Evolutionary conservation across 495 filamentous ascomycete genomes (phyloP), one percentile per base, ranked within the genome.

Genomic region (Trichocladium uniseriatum): DNA sequence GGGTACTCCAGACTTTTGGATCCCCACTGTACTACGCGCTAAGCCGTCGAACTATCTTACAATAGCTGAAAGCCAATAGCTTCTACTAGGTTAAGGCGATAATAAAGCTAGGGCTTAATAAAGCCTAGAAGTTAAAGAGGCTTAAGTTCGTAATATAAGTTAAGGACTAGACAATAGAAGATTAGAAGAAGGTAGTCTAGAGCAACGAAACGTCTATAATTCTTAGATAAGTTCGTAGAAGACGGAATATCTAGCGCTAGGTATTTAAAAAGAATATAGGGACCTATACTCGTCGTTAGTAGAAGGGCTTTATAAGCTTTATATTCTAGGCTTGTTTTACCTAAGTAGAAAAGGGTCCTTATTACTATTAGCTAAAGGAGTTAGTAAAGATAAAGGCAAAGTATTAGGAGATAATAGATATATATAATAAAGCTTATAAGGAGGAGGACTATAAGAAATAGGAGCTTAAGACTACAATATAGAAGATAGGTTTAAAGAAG

Each of bases 321-420:
- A 49, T 49, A 31, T 49, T 43, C 47, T 49, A 22, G 38, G 47
- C 7, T 36, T 49, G 29, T 36, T 49, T 35, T 43, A 49, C 38
- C 7, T 49, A 28, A 16, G 38, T 11, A 6, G 16, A 36, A 20
- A 15, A 4, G 5, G 47, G 47, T 28, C 47, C 47, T 43, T 49
- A 18, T 22, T 41, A 49, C 13, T 42, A 13, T 11, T 42, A 10
- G 39, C 39, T 9, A 6, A 11, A 28, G 14, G 24, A 42, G 39
- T 24, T 11, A 15, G 16, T 10, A 6, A 32, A 37, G 38, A 42
- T 29, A 18, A 43, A 9, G 10, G 47, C 28, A 6, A 43, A 21
- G 29, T 39, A 49, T 19, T n/a, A 49, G 38, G 31, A 3, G 13
- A 2, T 42, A 18, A 49, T 49, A 24, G 31, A 42, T 32, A 13